Evolutionary conservation across 2,329 filamentous ascomycete genomes (phyloP), one percentile per base, ranked within the genome.

Genomic region (Trichoderma endophyticum): DNA sequence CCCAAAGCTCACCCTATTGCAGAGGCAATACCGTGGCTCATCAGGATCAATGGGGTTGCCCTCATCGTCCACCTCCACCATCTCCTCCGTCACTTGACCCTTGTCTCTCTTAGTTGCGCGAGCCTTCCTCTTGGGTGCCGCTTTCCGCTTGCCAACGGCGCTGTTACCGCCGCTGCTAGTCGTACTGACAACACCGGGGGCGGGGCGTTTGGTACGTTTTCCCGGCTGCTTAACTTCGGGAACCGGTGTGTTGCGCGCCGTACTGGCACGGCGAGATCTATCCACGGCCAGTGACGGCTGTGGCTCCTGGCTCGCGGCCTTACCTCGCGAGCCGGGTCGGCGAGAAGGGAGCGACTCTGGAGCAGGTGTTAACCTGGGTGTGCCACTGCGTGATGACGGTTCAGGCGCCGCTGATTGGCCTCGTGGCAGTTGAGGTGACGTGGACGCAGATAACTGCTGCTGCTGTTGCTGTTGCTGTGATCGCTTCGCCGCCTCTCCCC

Each of bases 1-100:
- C 68, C 93, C 93, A 78, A 91, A 95, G 79, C 92, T 94, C 68
- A 96, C 92, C 72, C 93, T 86, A 76, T 93, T 92, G 81, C 93
- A 96, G 70, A 91, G 81, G 78, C 93, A 96, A 80, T 96, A 96
- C 74, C 89, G 85, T 56, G 90, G 88, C 83, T 96, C 93, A 70
- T 93, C 84, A 0, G 92, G 91, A 78, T 94, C 92, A 77, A 95
- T 92, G 30, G 88, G 82, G 73, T 91, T 91, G 12, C 89, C 89
- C 74, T 92, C 89, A 76, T 92, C 90, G 74, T 91, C 89, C 67
- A 91, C 86, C 77, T 91, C 90, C 70, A 88, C 88, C 72, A 84
- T 82, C 71, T 85, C 85, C 74, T 82, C 82, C 64, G 80, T 79
- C 70, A 79, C 78, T 76, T 80, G 77, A 67, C 83, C 81, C 82